These are phyloP conservation scores for Ogataea philodendri DNA, from an alignment of 805 yeast species.

Conservation along the genomic window DNA sequence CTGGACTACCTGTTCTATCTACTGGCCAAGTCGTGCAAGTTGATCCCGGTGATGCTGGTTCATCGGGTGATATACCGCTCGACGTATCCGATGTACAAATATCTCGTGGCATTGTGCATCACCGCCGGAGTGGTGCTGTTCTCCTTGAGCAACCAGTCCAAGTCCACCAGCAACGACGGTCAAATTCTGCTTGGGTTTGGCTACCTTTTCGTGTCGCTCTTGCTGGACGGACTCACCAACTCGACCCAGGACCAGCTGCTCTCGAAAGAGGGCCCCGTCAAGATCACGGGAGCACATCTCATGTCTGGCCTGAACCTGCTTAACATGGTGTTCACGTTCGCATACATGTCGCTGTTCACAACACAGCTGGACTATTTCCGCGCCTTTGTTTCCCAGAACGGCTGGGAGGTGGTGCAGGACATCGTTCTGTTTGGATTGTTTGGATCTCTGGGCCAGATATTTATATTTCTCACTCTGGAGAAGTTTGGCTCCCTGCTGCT, in stretches of 20 bases:
- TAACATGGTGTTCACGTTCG: slow-evolving; percentile 45
- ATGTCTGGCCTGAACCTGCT: slow-evolving; percentile 67
- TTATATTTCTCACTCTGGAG: slow-evolving; percentile 81
- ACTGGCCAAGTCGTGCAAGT: slow-evolving; percentile 88
- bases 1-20: slow-evolving; percentile 84
- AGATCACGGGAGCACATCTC: slow-evolving; percentile 78
- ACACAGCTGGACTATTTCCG: slow-evolving; percentile 50
- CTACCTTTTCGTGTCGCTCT: slow-evolving; percentile 57
- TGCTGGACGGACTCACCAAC: slow-evolving; percentile 89
- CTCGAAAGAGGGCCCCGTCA: slow-evolving; percentile 38
- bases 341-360: slow-evolving; percentile 46
- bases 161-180: slow-evolving; percentile 40
- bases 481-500: slow-evolving; percentile 80
- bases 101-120: slow-evolving; percentile 71
- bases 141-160: slow-evolving; percentile 40
- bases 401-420: slow-evolving; percentile 58
- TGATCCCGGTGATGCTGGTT: slow-evolving; percentile 90
- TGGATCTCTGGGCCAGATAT: slow-evolving; percentile 94
- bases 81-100: slow-evolving; percentile 71
- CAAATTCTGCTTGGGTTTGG: slow-evolving; percentile 53
- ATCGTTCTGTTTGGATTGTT: slow-evolving; percentile 65
- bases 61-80: slow-evolving; percentile 70
- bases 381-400: slow-evolving; percentile 42
- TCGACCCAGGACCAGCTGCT: slow-evolving; percentile 89
- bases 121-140: slow-evolving; percentile 82